phyloP scores from a whole-genome alignment of 345 rosid species.

The Combretum micranthum region DNA sequence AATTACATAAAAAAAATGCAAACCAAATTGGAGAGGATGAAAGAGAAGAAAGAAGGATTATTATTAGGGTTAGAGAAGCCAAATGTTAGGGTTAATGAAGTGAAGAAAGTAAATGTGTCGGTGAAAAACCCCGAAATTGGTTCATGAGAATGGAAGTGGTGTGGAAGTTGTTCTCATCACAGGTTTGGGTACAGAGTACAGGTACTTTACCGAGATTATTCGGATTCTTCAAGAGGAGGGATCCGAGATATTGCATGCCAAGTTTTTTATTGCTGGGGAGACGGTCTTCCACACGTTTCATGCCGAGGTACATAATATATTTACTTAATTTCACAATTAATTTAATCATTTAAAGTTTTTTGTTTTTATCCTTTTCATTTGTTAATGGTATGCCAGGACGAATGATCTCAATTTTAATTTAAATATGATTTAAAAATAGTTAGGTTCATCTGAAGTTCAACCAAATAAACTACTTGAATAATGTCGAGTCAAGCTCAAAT shows the following conservation, averaged over 20 bases:
- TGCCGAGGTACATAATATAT: neutral
- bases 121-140: constrained; percentile 3
- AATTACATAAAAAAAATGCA: constrained; percentile 47
- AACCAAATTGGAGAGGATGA: constrained; percentile 39
- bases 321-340: no score
- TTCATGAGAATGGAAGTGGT: constrained; percentile 3
- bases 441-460: no score
- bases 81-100: neutral
- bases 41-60: constrained; percentile 14
- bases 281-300: constrained; percentile 3
- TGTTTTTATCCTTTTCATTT: no score
- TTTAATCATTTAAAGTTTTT: no score
- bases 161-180: constrained; percentile 13
- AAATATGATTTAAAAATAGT: no score
- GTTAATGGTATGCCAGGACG: no score
- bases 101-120: neutral
- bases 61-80: neutral
- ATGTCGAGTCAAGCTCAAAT: no score
- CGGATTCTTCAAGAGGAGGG: constrained; percentile 18
- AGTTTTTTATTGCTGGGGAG: neutral
- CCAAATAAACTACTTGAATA: no score
- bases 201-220: constrained; percentile 6
- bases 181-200: constrained; percentile 10
- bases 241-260: constrained; percentile 8
- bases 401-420: no score